Percentiles rank a stretch among this genome's conserved stretches.
These are phyloP conservation scores for Pythium brassicae DNA, from an alignment of 352 stramenopile species.

Conservation along the genomic window DNA sequence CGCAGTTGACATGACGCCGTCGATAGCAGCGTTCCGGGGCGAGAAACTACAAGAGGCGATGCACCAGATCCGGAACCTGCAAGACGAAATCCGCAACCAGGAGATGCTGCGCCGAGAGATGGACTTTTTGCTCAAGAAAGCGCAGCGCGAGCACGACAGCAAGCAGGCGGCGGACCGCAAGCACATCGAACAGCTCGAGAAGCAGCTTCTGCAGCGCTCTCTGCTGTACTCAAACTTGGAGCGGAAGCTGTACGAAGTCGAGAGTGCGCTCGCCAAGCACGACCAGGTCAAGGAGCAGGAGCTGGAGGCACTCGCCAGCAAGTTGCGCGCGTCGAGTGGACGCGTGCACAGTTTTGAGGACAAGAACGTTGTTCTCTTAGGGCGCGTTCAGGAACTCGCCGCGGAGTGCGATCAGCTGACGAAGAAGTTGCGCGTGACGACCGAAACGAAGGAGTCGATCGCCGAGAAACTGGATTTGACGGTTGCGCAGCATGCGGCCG, in stretches of 20 bases:
- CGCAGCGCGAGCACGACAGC: constrained; percentile 69
- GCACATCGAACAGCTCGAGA: constrained; percentile 69
- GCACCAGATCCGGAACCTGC: constrained; percentile 37
- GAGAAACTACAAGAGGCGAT: constrained; percentile 66
- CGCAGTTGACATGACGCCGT: constrained; percentile 61
- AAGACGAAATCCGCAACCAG: constrained; percentile 66
- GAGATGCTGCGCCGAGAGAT: constrained; percentile 55
- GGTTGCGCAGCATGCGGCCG: constrained; percentile 26
- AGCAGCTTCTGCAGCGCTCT: constrained; percentile 63
- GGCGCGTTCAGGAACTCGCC: constrained; percentile 21
- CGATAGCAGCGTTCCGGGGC: constrained; percentile 64
- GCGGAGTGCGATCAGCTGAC: constrained; percentile 30
- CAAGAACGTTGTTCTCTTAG: constrained; percentile 32
- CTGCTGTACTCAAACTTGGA: constrained; percentile 61
- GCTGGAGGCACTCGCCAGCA: constrained; percentile 25
- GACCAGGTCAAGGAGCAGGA: constrained; percentile 45
- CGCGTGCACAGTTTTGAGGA: constrained; percentile 28
- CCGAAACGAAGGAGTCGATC: constrained; percentile 46
- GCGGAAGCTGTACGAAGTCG: constrained; percentile 70
- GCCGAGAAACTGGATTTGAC: constrained; percentile 48
- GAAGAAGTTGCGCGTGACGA: constrained; percentile 29
- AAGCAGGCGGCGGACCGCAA: constrained; percentile 53
- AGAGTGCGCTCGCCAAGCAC: constrained; percentile 46
- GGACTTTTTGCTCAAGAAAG: constrained; percentile 66
- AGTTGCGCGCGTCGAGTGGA: constrained; percentile 22